Conservation (phyloP, 1,284 basidiomycete species). For the Fomitopsis pinicola region DNA sequence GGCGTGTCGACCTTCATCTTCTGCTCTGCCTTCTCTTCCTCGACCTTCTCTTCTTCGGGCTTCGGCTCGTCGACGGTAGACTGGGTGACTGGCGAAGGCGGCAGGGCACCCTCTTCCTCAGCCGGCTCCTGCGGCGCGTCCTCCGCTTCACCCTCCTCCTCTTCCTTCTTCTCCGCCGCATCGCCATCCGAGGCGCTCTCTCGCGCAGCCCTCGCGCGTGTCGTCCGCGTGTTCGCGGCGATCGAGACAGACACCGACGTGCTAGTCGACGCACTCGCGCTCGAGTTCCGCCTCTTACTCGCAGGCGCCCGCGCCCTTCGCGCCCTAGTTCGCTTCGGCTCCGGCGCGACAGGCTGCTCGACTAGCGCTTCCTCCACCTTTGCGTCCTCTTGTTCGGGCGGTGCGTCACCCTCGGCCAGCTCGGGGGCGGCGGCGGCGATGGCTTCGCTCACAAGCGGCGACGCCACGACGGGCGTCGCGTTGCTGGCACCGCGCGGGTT, state of each 20-base stretch:
- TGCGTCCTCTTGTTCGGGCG: slow-evolving; percentile 12
- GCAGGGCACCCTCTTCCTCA: not conserved
- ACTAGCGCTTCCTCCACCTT: slow-evolving; percentile 21
- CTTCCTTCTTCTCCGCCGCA: slow-evolving; percentile 2
- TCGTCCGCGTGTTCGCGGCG: not conserved
- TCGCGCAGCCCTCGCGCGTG: not conserved
- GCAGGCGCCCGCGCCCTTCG: slow-evolving; percentile 20
- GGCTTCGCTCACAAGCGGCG: slow-evolving; percentile 24
- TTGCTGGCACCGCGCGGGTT: slow-evolving; percentile 37
- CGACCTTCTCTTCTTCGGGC: not conserved
- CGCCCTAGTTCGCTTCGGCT: slow-evolving; percentile 26
- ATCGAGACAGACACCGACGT: slow-evolving; percentile 6
- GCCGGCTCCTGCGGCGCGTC: not conserved
- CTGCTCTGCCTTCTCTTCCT: not conserved
- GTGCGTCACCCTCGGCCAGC: slow-evolving; percentile 19
- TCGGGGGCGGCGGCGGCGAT: slow-evolving; percentile 21
- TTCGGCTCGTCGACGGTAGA: not conserved
- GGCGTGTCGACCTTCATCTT: slow-evolving; percentile 2
- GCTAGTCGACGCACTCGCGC: slow-evolving; percentile 6
- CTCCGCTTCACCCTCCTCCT: slow-evolving; percentile 1
- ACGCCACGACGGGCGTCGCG: slow-evolving; percentile 17
- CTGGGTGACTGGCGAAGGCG: not conserved
- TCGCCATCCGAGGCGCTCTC: not conserved
- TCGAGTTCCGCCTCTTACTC: slow-evolving; percentile 4
- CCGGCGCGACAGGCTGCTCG: slow-evolving; percentile 19